Conservation (phyloP, 129 eudicot genomes). For the Deinandra increscens region DNA sequence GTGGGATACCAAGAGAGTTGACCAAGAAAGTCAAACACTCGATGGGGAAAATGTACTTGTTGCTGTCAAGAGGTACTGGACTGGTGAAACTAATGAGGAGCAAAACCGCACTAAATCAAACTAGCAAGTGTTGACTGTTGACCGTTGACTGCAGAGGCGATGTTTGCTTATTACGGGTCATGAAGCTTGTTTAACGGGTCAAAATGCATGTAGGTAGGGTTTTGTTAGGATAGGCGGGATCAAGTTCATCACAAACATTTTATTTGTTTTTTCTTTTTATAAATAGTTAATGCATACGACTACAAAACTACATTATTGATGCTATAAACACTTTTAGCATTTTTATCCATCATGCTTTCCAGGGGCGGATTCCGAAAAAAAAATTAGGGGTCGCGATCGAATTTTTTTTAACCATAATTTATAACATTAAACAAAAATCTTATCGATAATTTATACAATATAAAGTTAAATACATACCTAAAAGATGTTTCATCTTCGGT, state of each 20-base stretch:
- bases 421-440: too few relatives aligned
- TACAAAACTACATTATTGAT: not conserved
- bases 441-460: too few relatives aligned
- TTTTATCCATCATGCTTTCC: too few relatives aligned
- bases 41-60: constrained; percentile 66
- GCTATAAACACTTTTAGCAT: too few relatives aligned
- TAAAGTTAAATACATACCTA: too few relatives aligned
- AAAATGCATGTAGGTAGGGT: not conserved
- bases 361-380: too few relatives aligned
- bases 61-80: constrained; percentile 74
- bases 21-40: constrained; percentile 68
- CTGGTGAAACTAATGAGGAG: constrained; percentile 38
- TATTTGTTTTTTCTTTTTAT: not conserved
- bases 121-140: not conserved
- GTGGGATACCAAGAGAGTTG: constrained; percentile 64
- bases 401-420: too few relatives aligned
- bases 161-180: not conserved
- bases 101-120: constrained; percentile 16
- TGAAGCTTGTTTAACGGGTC: constrained; percentile 6
- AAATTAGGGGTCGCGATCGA: too few relatives aligned
- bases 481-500: too few relatives aligned
- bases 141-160: constrained; percentile 5
- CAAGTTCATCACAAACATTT: not conserved
- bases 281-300: not conserved
- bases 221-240: not conserved